Conservation (phyloP, 1,284 basidiomycete species). For the Laetiporus sulphureus region DNA sequence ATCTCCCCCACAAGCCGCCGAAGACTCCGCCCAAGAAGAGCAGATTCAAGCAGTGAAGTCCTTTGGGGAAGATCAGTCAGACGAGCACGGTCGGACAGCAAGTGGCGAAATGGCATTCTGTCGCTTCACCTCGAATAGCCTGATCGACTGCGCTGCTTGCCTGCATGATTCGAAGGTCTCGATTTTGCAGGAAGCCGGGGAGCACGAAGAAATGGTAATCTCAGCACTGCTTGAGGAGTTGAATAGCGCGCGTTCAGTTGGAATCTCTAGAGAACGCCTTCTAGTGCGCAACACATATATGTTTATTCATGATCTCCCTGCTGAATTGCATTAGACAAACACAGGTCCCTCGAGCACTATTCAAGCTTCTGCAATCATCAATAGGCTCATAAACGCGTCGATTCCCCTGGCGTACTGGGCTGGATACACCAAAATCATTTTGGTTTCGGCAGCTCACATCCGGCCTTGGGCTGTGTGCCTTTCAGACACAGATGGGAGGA, state of each 20-base stretch:
- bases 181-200: conserved; percentile 29
- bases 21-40: conserved; percentile 7
- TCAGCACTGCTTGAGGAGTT: conserved; percentile 36
- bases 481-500: conserved; percentile 25
- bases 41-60: not conserved
- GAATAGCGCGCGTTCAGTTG: conserved; percentile 32
- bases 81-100: conserved; percentile 40
- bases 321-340: too few species aligned
- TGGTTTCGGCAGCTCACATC: conserved; percentile 44
- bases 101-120: conserved; percentile 47
- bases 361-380: too few species aligned
- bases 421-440: conserved; percentile 49
- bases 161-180: conserved; percentile 37
- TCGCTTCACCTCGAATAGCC: conserved; percentile 31
- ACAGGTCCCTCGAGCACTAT: too few species aligned
- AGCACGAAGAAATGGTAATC: conserved; percentile 30
- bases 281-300: not conserved
- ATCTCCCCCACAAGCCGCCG: conserved; percentile 5
- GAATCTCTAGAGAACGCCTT: conserved; percentile 26
- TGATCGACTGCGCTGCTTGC: conserved; percentile 55
- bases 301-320: not conserved
- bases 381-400: conserved; percentile 36
- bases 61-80: conserved; percentile 1
- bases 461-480: conserved; percentile 53
- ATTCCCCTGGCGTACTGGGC: conserved; percentile 60